Base-by-base conservation (phyloP, 2,329 filamentous ascomycete genomes). In the Talaromyces funiculosus region DNA sequence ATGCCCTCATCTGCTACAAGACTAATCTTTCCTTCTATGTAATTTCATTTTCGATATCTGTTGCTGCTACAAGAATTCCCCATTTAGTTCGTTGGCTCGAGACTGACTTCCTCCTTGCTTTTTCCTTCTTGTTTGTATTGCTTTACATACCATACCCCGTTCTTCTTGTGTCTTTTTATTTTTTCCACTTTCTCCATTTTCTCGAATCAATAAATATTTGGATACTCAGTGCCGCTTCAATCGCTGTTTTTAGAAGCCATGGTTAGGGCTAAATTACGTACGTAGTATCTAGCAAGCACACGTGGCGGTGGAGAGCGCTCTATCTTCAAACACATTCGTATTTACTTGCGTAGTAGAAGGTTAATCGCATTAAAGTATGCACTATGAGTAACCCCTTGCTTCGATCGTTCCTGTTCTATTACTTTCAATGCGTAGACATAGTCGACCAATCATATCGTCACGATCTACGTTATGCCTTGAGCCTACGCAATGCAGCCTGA, bases 51-150 rank as follows among this genome's bases (percentile, higher is more conserved):
- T 9, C 26, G 33, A 38, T 22, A 38, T 54, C 14, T 54, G 35
- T 40, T 54, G 51, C 35, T 40, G 35, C 35, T 54, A 54, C 35
- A 26, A 37, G 35, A 42, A 51, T 54, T 64, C 55, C 45, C 51
- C 43, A 51, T 53, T 58, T 49, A 51, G 43, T 57, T 57, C 26
- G 3, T 38, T 59, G 22, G 20, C 18, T 55, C 47, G 10, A 49
- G 33, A 56, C 33, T 67, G 65, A 66, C 66, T 53, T 53, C 35
- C 10, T 37, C 3, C 12, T 14, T 57, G 60, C 67, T 31, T 26
- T 42, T 40, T 18, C 20, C 37, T 56, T 56, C 20, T 56, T 42
- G 49, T 60, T 26, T 43, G 29, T 45, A 54, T 24, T 43, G 22
- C 22, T 37, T 6, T n/a, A 51, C 26, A 20, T 51, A 51, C n/a